Conservation (phyloP, 2,329 filamentous ascomycete species). For the Xenoacremonium recifei region DNA sequence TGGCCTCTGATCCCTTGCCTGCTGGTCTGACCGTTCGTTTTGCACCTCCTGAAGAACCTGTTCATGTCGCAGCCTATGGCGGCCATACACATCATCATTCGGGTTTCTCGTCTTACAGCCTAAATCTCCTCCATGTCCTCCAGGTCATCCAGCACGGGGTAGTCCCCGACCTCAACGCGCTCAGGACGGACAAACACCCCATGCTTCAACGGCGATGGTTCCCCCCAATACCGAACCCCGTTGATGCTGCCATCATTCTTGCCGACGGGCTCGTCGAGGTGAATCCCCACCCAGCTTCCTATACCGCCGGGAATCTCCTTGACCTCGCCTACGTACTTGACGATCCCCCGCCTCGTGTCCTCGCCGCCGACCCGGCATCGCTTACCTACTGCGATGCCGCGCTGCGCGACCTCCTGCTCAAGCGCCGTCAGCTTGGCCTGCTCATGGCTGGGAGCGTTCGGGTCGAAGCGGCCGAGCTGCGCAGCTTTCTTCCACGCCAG, state of each 20-base stretch:
- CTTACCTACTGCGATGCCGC: constrained; percentile 63
- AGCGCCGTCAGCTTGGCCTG: constrained; percentile 69
- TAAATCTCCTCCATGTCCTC: constrained; percentile 77
- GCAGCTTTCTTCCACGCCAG: constrained; percentile 94
- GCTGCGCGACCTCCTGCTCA: constrained; percentile 66
- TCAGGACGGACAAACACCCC: constrained; percentile 80
- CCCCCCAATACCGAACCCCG: constrained; percentile 67
- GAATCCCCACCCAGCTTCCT: constrained; percentile 71
- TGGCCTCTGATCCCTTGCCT: too few relatives aligned
- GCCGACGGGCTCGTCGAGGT: constrained; percentile 75
- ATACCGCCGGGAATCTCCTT: constrained; percentile 67
- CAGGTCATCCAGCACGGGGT: constrained; percentile 66
- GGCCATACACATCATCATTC: too few relatives aligned
- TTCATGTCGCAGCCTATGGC: constrained; percentile 1
- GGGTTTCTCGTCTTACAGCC: background rate
- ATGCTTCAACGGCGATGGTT: constrained; percentile 62
- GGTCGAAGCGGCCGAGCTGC: constrained; percentile 95
- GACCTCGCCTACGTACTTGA: constrained; percentile 72
- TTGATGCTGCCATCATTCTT: constrained; percentile 79
- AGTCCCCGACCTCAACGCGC: constrained; percentile 75
- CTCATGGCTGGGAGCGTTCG: constrained; percentile 71
- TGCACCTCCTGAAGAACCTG: too few relatives aligned
- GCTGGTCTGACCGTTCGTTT: too few relatives aligned
- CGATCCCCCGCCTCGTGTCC: constrained; percentile 66
- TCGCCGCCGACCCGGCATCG: constrained; percentile 66